Percentiles rank a stretch among this genome's conserved stretches.
Conservation (phyloP, 192 early-diverging fungal species). For the Martensiomyces pterosporus region DNA sequence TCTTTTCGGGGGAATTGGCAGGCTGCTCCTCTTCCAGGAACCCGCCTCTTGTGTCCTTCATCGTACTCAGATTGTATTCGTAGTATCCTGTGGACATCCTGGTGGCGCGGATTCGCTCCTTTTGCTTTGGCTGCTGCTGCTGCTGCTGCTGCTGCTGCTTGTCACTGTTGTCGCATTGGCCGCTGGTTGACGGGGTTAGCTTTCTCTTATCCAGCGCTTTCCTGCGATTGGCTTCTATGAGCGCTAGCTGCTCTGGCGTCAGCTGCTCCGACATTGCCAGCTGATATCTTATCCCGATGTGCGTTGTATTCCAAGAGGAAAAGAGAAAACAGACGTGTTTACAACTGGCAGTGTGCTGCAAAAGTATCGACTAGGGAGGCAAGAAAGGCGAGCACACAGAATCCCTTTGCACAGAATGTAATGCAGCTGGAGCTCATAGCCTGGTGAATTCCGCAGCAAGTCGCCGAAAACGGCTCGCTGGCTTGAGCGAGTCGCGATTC, state of each 20-base stretch:
- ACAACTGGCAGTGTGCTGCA: too few relatives aligned
- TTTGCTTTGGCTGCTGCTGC: conserved; percentile 3
- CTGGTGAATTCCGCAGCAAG: too few relatives aligned
- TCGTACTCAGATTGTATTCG: conserved; percentile 86
- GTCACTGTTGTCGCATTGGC: conserved; percentile 4
- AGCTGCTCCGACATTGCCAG: conserved; percentile 25
- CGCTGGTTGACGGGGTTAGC: too few relatives aligned
- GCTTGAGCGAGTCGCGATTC: not conserved
- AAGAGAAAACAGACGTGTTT: too few relatives aligned
- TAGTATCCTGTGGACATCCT: conserved; percentile 49
- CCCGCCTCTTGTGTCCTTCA: conserved; percentile 84
- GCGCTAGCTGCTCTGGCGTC: conserved; percentile 44
- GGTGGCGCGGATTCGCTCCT: conserved; percentile 10
- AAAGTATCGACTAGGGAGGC: too few relatives aligned
- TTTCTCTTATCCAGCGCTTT: conserved; percentile 43
- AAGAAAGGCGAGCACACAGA: too few relatives aligned
- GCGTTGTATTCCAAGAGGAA: conserved; percentile 6
- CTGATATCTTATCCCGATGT: too few relatives aligned
- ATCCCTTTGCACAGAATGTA: too few relatives aligned
- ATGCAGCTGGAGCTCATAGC: too few relatives aligned
- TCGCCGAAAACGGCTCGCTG: too few relatives aligned
- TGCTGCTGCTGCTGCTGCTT: too few relatives aligned
- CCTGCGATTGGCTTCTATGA: conserved; percentile 49
- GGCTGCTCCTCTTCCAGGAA: conserved; percentile 66
- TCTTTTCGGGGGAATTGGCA: conserved; percentile 18